Base-by-base conservation (phyloP, 352 stramenopile species). In the Lagenidium giganteum region DNA sequence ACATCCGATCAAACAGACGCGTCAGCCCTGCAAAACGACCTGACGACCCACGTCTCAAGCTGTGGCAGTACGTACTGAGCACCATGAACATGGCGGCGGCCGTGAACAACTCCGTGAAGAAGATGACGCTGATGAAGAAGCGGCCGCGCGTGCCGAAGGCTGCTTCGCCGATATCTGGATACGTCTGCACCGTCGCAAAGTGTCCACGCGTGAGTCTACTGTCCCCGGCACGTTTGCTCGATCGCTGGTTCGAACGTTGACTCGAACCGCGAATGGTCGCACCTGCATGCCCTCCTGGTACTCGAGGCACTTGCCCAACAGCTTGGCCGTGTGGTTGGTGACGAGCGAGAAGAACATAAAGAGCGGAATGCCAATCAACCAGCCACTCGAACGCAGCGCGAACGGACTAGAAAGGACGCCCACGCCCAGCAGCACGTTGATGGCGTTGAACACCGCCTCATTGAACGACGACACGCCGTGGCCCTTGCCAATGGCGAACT, bases 391-490 rank as follows among this genome's bases (percentile, higher is more conserved):
- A 20, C 80, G 78, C 61, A 95, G 39, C 12, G 81, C 80, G 48
- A 90, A 95, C 23, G 83, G 83, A 36, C 80, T 84, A 38, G 83
- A 88, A 35, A 95, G 72, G 43, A 91, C 74, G 8, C 83, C 83
- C 9, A 92, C 81, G 27, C 83, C 83, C n/a, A 92, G 42, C 33
- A 95, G 55, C 50, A 93, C 75, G 54, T 95, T 95, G 54, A 95
- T 83, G 27, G 73, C 74, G 34, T 93, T 95, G 49, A 91, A 86
- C 6, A 87, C 76, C 6, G 81, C 69, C 29, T 83, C 74, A 13
- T 78, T 72, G 50, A 88, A 88, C 32, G 65, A 82, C 53, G 70
- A 85, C 43, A 71, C 72, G 62, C 73, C 73, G 23, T 70, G 51
- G 50, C 40, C 35, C 3, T 44, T 20, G 21, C 37, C 31, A 9